Evolutionary conservation across 768 basidiomycete genomes (phyloP), one percentile per base, ranked within the genome.

Genomic region (Boletus rubescentipes): DNA sequence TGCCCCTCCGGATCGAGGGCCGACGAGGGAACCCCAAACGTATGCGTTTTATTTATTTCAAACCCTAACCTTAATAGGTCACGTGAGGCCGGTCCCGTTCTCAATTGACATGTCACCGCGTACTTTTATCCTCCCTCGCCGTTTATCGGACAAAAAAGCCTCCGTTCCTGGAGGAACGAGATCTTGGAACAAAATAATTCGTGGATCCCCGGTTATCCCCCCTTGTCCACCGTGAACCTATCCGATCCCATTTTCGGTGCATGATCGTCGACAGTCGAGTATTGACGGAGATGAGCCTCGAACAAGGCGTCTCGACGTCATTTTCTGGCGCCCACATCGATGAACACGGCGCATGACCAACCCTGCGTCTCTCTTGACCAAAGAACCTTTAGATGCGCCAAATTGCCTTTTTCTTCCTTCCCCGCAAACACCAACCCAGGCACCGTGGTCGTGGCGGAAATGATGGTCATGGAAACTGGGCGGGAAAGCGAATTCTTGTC

Each of bases 1-100:
- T 61, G 58, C 51, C 58, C 53, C 41, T 54, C 46, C 64, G 64
- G 63, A 64, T 64, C 63, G 63, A 66, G 58, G 59, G 41, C 62
- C 65, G 62, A 57, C 48, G 14, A 44, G 5, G 11, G 26, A 21
- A 43, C 20, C 47, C 12, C n/a, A 43, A 11, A 32, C 29, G 15
- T 37, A 10, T 39, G 31, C 14, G 40, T 60, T 64, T 55, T 58
- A 61, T 65, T 67, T 67, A 67, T 61, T 53, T 38, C 37, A 42
- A 67, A 65, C 63, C 63, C 63, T 65, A 67, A 65, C 64, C 63
- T 40, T 47, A 11, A 31, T 6, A 6, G 2, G 32, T 61, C 63
- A 64, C 64, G 63, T 64, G 64, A 60, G 6, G 5, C 26, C 63
- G 64, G 63, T 31, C 14, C 58, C 58, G 55, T 16, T 20, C 29